phyloP scores from a whole-genome alignment of 2,329 filamentous ascomycete species.

The Polytolypa hystricis region DNA sequence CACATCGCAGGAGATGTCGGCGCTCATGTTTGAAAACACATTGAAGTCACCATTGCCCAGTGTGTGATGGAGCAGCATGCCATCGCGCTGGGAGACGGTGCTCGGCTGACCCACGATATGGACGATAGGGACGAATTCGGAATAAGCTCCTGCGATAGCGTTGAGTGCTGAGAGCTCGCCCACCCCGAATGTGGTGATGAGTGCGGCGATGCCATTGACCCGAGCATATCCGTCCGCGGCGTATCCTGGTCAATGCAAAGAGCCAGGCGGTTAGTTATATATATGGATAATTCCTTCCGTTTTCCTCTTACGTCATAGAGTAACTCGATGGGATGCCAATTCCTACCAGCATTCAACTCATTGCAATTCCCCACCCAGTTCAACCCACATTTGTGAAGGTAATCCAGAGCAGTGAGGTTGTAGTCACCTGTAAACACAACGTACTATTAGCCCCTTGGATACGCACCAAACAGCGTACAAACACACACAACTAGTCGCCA shows the following conservation, averaged over 20 bases:
- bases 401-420: conserved; percentile 59
- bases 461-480: no score
- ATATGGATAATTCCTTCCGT: conserved; percentile 10
- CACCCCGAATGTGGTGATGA: conserved; percentile 65
- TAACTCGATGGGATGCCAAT: no score
- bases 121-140: conserved; percentile 58
- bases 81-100: conserved; percentile 32
- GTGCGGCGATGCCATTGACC: conserved; percentile 55
- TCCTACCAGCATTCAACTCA: conserved; percentile 59
- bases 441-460: conserved; percentile 2
- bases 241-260: conserved; percentile 53
- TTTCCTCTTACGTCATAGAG: no score
- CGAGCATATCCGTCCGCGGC: conserved; percentile 66
- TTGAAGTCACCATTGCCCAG: conserved; percentile 50
- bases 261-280: conserved; percentile 10
- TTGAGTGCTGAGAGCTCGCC: conserved; percentile 59
- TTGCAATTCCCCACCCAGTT: conserved; percentile 59
- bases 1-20: conserved; percentile 41
- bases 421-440: conserved; percentile 42
- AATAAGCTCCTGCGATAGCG: conserved; percentile 61
- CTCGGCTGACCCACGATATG: conserved; percentile 48
- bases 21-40: conserved; percentile 40
- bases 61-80: conserved; percentile 51
- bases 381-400: conserved; percentile 47
- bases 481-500: no score